Percentiles rank a stretch among this genome's conserved stretches.
Evolutionary conservation across 23 red algal genomes (phyloP).

Genomic region (Cyanidium caldarium): DNA sequence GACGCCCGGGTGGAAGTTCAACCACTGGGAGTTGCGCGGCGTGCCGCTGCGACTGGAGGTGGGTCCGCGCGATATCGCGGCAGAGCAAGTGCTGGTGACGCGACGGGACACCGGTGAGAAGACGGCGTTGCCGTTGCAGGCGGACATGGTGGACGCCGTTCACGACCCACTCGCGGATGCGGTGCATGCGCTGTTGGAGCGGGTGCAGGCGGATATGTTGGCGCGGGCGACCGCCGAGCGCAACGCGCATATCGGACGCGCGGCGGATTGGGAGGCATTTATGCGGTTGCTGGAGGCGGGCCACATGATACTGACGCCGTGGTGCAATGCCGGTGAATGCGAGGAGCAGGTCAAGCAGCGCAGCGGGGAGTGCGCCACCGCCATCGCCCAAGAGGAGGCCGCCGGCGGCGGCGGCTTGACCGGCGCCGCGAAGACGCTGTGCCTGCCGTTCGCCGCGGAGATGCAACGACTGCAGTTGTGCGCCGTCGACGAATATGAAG

Average conservation of each 20-base stretch:
- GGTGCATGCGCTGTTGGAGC: slow-evolving; percentile 16
- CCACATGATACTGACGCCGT: slow-evolving; percentile 63
- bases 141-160: slow-evolving; percentile 10
- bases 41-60: slow-evolving; percentile 81
- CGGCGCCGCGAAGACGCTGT: slow-evolving; percentile 80
- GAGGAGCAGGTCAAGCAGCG: slow-evolving; percentile 80
- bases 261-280: slow-evolving; percentile 45
- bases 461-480: slow-evolving; percentile 27
- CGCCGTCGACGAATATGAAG: background rate
- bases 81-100: slow-evolving; percentile 15
- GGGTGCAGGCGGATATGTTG: slow-evolving; percentile 57
- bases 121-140: slow-evolving; percentile 9
- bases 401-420: slow-evolving; percentile 32
- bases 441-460: slow-evolving; percentile 83
- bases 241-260: background rate
- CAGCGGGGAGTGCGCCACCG: slow-evolving; percentile 34
- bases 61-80: slow-evolving; percentile 70
- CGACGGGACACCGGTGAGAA: slow-evolving; percentile 47
- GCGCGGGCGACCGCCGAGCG: slow-evolving; percentile 15
- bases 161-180: slow-evolving; percentile 24
- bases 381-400: slow-evolving; percentile 6
- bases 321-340: slow-evolving; percentile 58
- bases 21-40: slow-evolving; percentile 86
- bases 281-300: slow-evolving; percentile 35
- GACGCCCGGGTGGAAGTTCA: slow-evolving; percentile 98